Conservation (phyloP, 2,329 filamentous ascomycete species). For the Xylariaceae sp. region DNA sequence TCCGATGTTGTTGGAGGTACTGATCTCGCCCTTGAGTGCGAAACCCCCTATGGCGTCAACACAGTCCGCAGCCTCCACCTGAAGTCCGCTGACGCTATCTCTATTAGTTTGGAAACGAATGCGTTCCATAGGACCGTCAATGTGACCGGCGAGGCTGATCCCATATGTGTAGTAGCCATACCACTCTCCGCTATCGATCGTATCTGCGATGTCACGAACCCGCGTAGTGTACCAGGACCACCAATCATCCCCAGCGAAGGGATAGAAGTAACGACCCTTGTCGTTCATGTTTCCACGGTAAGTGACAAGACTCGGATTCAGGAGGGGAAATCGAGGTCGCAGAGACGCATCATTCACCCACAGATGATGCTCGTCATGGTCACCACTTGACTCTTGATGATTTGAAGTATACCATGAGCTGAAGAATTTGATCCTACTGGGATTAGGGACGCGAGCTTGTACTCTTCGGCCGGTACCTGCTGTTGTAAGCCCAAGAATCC, state of each 20-base stretch:
- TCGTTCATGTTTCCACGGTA: background rate
- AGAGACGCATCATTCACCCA: slow-evolving; percentile 1
- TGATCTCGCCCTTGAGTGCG: slow-evolving; percentile 8
- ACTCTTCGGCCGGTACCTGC: background rate
- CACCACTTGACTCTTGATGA: background rate
- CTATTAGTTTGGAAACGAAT: slow-evolving; percentile 10
- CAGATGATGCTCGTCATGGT: slow-evolving; percentile 1
- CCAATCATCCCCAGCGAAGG: slow-evolving; percentile 16
- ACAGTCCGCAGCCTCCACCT: slow-evolving; percentile 7
- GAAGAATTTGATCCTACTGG: slow-evolving; percentile 12
- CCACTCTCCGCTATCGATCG: slow-evolving; percentile 15
- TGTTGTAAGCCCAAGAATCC: background rate
- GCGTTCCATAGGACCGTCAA: slow-evolving; percentile 4
- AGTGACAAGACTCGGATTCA: slow-evolving; percentile 5
- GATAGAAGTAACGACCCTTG: slow-evolving; percentile 12
- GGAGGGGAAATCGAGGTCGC: slow-evolving; percentile 12
- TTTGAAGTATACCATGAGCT: slow-evolving; percentile 9
- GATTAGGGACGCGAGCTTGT: slow-evolving; percentile 5
- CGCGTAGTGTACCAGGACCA: slow-evolving; percentile 17
- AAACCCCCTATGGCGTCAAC: slow-evolving; percentile 4
- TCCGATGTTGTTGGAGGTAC: slow-evolving; percentile 5
- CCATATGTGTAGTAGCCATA: slow-evolving; percentile 7
- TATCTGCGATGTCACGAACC: slow-evolving; percentile 9
- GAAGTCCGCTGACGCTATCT: slow-evolving; percentile 7
- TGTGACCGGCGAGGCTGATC: background rate